Conservation (phyloP, 768 basidiomycete genomes). For the Obba rivulosa region DNA sequence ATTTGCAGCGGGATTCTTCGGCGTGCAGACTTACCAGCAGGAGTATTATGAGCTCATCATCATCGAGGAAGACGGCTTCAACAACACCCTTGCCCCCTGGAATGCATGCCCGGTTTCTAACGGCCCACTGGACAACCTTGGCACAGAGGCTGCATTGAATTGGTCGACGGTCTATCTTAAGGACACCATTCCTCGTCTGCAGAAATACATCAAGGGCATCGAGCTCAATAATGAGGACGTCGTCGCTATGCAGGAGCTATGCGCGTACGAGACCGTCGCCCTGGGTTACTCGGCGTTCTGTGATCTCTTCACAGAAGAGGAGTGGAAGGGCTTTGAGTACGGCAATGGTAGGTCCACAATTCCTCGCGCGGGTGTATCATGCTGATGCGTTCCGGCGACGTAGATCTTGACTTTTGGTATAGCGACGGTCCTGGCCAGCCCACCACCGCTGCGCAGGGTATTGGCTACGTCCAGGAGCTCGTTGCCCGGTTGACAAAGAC, state of each 20-base stretch:
- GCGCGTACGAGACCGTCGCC: conserved; percentile 44
- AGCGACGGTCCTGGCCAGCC: conserved; percentile 39
- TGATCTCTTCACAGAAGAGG: conserved; percentile 43
- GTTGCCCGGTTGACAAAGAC: conserved; percentile 37
- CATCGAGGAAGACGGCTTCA: conserved; percentile 39
- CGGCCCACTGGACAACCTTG: conserved; percentile 18
- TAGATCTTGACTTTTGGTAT: conserved; percentile 30
- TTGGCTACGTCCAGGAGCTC: conserved; percentile 40
- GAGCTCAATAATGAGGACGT: conserved; percentile 26
- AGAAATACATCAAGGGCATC: conserved; percentile 26
- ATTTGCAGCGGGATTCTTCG: conserved; percentile 49
- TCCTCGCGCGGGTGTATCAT: no score
- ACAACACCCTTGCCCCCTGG: conserved; percentile 44
- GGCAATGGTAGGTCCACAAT: conserved; percentile 21
- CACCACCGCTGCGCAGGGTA: conserved; percentile 30
- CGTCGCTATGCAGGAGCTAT: conserved; percentile 31
- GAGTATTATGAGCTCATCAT: conserved; percentile 44
- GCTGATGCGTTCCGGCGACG: no score
- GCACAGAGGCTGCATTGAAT: conserved; percentile 15
- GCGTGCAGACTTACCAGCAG: conserved; percentile 33
- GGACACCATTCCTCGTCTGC: conserved; percentile 30
- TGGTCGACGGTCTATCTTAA: conserved; percentile 39
- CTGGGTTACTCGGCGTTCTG: conserved; percentile 48
- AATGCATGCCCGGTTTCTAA: conserved; percentile 26
- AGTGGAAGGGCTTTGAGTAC: conserved; percentile 49